These are phyloP conservation scores for Vanrija sp. DNA, from an alignment of 1,284 basidiomycete genomes.

Conservation along the genomic window DNA sequence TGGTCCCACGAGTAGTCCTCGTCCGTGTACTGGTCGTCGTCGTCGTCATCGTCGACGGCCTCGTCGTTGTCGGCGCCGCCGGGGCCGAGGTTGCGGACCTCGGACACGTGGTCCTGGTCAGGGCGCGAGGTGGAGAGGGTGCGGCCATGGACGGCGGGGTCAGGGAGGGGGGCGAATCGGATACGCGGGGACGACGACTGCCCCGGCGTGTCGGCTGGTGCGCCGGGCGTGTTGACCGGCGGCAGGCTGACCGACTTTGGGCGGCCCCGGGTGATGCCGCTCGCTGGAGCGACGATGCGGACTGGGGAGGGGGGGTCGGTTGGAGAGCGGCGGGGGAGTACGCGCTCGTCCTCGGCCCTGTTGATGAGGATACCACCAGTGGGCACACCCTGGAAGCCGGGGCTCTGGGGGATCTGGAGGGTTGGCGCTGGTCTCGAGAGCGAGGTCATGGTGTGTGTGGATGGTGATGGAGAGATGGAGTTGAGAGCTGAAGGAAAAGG, in stretches of 20 bases:
- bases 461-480: background rate
- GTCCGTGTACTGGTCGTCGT: conserved; percentile 17
- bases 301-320: background rate
- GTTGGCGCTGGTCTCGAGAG: background rate
- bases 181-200: conserved; percentile 25
- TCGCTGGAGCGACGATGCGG: background rate
- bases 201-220: background rate
- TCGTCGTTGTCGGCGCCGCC: background rate
- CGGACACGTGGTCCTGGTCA: conserved; percentile 1
- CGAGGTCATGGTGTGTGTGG: background rate
- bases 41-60: conserved; percentile 11
- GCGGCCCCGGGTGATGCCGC: background rate
- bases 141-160: conserved; percentile 33
- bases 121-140: conserved; percentile 33
- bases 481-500: background rate
- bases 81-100: conserved; percentile 33
- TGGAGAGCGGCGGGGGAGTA: background rate
- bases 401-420: too few relatives aligned
- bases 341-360: conserved; percentile 1
- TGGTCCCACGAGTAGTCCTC: conserved; percentile 30
- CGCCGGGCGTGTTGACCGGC: background rate
- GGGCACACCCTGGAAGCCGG: background rate
- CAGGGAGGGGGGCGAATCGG: conserved; percentile 47
- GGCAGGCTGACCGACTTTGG: background rate
- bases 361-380: conserved; percentile 16